Evolutionary conservation across 2,329 filamentous ascomycete genomes (phyloP), one percentile per base, ranked within the genome.

Genomic region (Metarhizium humberi): DNA sequence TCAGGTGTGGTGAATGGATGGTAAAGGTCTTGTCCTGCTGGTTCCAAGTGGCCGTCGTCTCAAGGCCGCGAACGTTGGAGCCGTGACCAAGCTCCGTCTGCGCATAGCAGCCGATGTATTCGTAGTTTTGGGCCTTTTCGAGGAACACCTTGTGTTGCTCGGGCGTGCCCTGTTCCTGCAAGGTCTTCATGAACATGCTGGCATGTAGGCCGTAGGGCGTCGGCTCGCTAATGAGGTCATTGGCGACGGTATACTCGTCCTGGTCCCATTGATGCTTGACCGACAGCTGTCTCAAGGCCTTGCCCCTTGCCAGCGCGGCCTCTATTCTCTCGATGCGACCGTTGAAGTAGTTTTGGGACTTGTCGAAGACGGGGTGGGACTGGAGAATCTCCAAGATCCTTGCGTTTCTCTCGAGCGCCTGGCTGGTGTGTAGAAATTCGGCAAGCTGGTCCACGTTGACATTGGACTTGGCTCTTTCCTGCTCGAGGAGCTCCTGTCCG

Each of bases 31-130:
- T 86, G 69, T 89, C 85, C 5, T 84, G 74, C 0, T 81, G 73
- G 64, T 88, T 86, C 86, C 86, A 91, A 0, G 82, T 89, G 1
- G 86, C 86, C 0, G 81, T 86, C 0, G 85, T 88, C 70, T 89
- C 85, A 13, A 89, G 74, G 13, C 86, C 86, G 57, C 85, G 76
- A 1, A 90, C 88, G 61, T 92, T 91, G 16, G 84, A 88, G 16
- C 88, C 88, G 65, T 92, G 88, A 18, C 88, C 88, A 45, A 92
- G 73, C 70, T 92, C 88, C 0, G 88, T 92, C 70, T 92, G 88
- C 7, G 87, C 87, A 63, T 92, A 92, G 64, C 87, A 91, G 53
- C 88, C 88, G 60, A 90, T 87, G 63, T 84, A 81, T 65, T 89
- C 76, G 71, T 90, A 90, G 46, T 79, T 79, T 61, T 82, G 75